Conservation (phyloP, 495 filamentous ascomycete species). For the Recurvomyces mirabilis region DNA sequence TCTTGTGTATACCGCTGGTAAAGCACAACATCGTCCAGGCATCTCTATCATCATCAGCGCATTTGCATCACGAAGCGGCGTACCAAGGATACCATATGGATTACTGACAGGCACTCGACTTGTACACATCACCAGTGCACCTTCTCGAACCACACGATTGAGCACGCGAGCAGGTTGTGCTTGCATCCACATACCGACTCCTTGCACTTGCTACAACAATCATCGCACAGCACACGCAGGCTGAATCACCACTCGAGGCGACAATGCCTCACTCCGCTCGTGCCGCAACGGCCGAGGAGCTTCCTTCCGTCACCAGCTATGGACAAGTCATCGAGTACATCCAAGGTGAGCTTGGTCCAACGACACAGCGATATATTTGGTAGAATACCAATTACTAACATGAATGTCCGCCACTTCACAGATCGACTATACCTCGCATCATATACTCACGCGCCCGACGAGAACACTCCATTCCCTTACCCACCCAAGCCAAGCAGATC, state of each 20-base stretch:
- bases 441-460: slow-evolving; percentile 70
- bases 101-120: not conserved
- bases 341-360: slow-evolving; percentile 41
- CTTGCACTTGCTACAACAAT: not conserved
- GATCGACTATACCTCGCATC: slow-evolving; percentile 92
- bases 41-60: not conserved
- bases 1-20: not conserved
- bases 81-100: too few species aligned
- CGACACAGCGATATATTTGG: slow-evolving; percentile 1
- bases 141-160: not conserved
- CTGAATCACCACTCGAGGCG: slow-evolving; percentile 9
- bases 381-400: slow-evolving; percentile 20
- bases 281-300: slow-evolving; percentile 7
- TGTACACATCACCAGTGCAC: not conserved
- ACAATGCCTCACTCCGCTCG: slow-evolving; percentile 20
- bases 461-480: slow-evolving; percentile 79
- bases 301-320: slow-evolving; percentile 38
- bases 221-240: not conserved
- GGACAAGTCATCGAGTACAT: slow-evolving; percentile 73
- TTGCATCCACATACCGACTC: not conserved
- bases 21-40: not conserved
- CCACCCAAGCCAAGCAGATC: slow-evolving; percentile 44
- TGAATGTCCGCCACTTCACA: slow-evolving; percentile 29
- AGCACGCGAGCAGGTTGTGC: slow-evolving; percentile 2
- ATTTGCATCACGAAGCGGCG: too few species aligned